phyloP scores from a whole-genome alignment of 495 filamentous ascomycete genomes.

The Penicillium waksmanii region DNA sequence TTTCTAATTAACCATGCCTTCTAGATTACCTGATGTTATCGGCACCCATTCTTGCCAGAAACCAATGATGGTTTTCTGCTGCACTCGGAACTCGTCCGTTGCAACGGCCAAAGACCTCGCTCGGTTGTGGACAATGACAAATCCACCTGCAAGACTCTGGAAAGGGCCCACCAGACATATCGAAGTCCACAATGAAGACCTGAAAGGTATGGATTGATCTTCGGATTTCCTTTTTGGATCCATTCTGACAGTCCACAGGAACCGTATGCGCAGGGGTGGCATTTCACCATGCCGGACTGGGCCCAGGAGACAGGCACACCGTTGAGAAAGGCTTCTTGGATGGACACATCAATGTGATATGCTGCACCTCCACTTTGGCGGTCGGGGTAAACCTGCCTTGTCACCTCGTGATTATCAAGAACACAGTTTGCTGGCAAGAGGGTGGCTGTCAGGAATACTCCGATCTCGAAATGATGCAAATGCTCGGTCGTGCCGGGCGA shows the following conservation, averaged over 20 bases:
- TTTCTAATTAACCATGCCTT: conserved; percentile 6
- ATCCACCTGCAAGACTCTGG: conserved; percentile 67
- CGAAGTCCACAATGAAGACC: conserved; percentile 62
- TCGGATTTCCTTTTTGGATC: not conserved
- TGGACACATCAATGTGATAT: conserved; percentile 83
- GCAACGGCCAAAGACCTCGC: conserved; percentile 75
- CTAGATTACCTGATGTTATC: conserved; percentile 73
- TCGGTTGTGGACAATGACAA: conserved; percentile 63
- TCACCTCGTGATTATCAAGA: conserved; percentile 91
- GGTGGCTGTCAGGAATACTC: conserved; percentile 74
- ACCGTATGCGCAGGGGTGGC: conserved; percentile 74
- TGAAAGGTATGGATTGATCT: conserved; percentile 50
- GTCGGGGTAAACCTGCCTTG: conserved; percentile 94
- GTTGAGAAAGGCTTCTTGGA: conserved; percentile 76
- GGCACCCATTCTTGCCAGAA: conserved; percentile 75
- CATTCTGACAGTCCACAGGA: conserved; percentile 32
- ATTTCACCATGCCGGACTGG: conserved; percentile 92
- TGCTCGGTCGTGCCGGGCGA: conserved; percentile 91
- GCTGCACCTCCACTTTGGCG: conserved; percentile 92
- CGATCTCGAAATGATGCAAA: conserved; percentile 96
- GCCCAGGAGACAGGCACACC: conserved; percentile 66
- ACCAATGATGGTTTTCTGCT: conserved; percentile 93
- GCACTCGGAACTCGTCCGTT: conserved; percentile 77
- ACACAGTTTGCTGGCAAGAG: conserved; percentile 74
- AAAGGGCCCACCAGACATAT: conserved; percentile 59